A percentile compares a stretch with the other conserved stretches of the same genome.
phyloP scores from a whole-genome alignment of 768 basidiomycete species.

The Psilocybe subaeruginosa region DNA sequence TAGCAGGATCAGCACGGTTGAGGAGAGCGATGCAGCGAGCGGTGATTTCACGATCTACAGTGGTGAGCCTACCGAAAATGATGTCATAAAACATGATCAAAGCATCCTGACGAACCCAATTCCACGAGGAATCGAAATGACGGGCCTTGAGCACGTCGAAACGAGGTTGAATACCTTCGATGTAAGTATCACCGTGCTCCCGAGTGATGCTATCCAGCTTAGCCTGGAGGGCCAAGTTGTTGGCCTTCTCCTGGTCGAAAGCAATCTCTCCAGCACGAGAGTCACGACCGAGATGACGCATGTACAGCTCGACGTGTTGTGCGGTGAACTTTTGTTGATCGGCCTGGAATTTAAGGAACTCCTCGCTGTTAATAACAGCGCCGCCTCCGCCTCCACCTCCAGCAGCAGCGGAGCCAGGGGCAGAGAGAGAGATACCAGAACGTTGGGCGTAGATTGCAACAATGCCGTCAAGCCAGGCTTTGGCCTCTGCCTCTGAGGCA shows the following conservation, averaged over 20 bases:
- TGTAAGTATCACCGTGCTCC: constrained; percentile 93
- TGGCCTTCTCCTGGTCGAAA: constrained; percentile 85
- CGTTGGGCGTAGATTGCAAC: constrained; percentile 87
- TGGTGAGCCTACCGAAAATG: constrained; percentile 92
- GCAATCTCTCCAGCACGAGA: constrained; percentile 91
- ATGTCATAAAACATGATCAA: constrained; percentile 98
- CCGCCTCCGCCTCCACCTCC: constrained; percentile 72
- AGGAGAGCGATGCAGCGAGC: constrained; percentile 97
- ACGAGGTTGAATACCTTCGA: constrained; percentile 92
- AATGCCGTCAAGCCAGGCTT: constrained; percentile 89
- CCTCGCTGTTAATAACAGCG: constrained; percentile 94
- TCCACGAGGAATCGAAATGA: constrained; percentile 99
- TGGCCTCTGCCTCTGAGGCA: constrained; percentile 88
- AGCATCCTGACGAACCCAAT: constrained; percentile 98
- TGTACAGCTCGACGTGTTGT: constrained; percentile 94
- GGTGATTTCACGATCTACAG: constrained; percentile 95
- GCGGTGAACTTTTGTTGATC: constrained; percentile 92
- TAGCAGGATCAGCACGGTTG: constrained; percentile 93
- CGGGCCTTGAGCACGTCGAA: constrained; percentile 97
- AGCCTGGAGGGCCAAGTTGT: constrained; percentile 70
- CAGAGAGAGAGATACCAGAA: constrained; percentile 81
- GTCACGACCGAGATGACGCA: constrained; percentile 95
- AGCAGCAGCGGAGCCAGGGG: constrained; percentile 64
- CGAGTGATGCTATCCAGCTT: constrained; percentile 85
- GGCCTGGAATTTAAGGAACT: constrained; percentile 94